Conservation (phyloP, 129 eudicot genomes). For the Chrysanthemum lavandulifolium region DNA sequence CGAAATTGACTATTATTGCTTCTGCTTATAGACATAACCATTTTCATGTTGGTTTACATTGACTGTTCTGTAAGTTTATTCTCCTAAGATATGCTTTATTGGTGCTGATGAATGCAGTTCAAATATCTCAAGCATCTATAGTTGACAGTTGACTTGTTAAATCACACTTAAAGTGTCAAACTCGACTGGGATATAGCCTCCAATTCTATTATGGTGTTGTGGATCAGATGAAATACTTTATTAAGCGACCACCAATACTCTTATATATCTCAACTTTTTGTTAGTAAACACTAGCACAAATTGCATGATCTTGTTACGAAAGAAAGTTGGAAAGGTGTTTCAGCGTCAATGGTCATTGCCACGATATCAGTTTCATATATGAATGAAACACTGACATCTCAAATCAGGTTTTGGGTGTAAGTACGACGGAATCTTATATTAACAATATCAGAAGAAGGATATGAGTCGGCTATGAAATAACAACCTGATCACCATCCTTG, state of each 20-base stretch:
- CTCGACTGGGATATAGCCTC: not conserved
- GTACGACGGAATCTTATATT: conserved; percentile 3
- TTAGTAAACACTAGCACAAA: not conserved
- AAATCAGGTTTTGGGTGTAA: not conserved
- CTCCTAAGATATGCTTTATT: not conserved
- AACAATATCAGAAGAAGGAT: not conserved
- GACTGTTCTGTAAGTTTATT: not conserved
- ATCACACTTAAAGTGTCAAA: not conserved
- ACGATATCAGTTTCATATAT: not conserved
- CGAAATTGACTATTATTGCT: not conserved
- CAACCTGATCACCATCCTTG: conserved; percentile 71
- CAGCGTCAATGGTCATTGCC: not conserved
- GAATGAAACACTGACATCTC: not conserved
- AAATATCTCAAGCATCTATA: conserved; percentile 8
- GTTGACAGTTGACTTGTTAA: not conserved
- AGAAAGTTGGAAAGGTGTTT: too few species aligned
- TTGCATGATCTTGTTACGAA: not conserved
- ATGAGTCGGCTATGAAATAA: not conserved
- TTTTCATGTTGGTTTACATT: conserved; percentile 3
- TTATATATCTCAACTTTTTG: not conserved
- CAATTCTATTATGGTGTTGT: not conserved
- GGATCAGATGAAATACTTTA: not conserved
- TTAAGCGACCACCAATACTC: not conserved
- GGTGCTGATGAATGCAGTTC: not conserved
- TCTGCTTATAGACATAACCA: not conserved